Base-by-base conservation (phyloP, 1,139 yeast species). In the Magnusiomyces starmeri region DNA sequence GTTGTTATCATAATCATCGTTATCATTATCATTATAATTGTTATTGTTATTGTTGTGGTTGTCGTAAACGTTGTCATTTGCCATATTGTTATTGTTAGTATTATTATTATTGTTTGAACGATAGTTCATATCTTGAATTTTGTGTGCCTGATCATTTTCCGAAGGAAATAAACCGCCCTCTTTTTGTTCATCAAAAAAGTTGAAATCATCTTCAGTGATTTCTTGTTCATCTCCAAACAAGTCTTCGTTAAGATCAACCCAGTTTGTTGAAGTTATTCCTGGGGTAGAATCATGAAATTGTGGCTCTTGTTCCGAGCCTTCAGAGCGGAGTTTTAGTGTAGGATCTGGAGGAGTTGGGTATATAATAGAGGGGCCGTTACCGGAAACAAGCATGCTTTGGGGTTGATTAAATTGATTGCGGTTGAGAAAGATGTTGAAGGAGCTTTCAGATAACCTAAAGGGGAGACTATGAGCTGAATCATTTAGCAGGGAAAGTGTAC, bases 181-280 rank as follows among this genome's bases (percentile, higher is more conserved):
- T 26, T 61, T 65, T 2, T 65, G 66, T 25, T 69, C 68, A 52
- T 72, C 76, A 55, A 73, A 73, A 45, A 72, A 70, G 52, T 70
- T 70, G 56, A 73, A 73, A 53, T 73, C 75, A 0, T 73, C 71
- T 48, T 70, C 72, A 1, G 71, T 69, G 2, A 68, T 65, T 46
- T 68, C 72, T 29, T 68, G 70, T 46, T 66, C 70, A 43, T 65
- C 75, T 1, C 76, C 76, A 59, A 74, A 72, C 20, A 73, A 54
- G 29, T 70, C 77, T 16, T 70, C 75, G 49, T 73, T 74, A 39
- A 67, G 54, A 46, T 70, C 69, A 43, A 68, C 69, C 75, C 75
- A 70, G 6, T 60, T 61, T 18, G 63, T 68, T 9, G 57, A 52
- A 8, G 58, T 54, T 21, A 56, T 51, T 9, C 58, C 59, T 1